Conservation (phyloP, 208 protist genomes). For the Leishmania amazonensis region DNA sequence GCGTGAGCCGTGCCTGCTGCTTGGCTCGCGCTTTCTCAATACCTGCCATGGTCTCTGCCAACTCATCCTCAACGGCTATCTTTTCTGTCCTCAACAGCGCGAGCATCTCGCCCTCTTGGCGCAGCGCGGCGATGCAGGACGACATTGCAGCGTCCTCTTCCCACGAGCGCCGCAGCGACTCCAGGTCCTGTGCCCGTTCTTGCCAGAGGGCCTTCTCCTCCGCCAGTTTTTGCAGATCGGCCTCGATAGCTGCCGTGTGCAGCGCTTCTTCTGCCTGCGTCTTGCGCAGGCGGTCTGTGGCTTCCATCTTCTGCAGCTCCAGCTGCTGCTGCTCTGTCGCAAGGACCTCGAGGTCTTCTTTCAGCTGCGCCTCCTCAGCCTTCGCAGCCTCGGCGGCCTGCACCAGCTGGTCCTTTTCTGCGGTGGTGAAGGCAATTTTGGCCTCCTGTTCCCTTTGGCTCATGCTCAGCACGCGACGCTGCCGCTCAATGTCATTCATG, state of each 20-base stretch:
- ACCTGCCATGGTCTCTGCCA: slow-evolving; percentile 8
- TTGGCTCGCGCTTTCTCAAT: slow-evolving; percentile 14
- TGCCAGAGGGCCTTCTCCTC: slow-evolving; percentile 36
- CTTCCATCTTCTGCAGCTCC: slow-evolving; percentile 62
- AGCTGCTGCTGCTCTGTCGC: slow-evolving; percentile 62
- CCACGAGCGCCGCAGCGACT: slow-evolving; percentile 35
- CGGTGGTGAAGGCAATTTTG: slow-evolving; percentile 45
- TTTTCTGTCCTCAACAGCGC: slow-evolving; percentile 22
- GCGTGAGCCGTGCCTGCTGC: slow-evolving; percentile 10
- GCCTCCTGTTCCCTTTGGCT: slow-evolving; percentile 73
- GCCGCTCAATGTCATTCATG: slow-evolving; percentile 77
- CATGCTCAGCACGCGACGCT: slow-evolving; percentile 71
- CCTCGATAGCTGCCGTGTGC: slow-evolving; percentile 36
- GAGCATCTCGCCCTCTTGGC: slow-evolving; percentile 28
- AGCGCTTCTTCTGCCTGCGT: slow-evolving; percentile 74
- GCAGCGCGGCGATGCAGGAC: slow-evolving; percentile 30
- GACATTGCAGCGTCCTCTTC: slow-evolving; percentile 32
- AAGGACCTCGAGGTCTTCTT: slow-evolving; percentile 54
- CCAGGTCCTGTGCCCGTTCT: slow-evolving; percentile 41
- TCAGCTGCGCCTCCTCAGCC: slow-evolving; percentile 48
- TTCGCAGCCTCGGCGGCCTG: slow-evolving; percentile 34
- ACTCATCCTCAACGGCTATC: slow-evolving; percentile 23
- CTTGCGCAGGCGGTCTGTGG: slow-evolving; percentile 52
- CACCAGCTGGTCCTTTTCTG: slow-evolving; percentile 55
- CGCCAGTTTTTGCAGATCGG: slow-evolving; percentile 31